Conservation (phyloP, 1,284 basidiomycete species). For the Sporisorium exsertum region DNA sequence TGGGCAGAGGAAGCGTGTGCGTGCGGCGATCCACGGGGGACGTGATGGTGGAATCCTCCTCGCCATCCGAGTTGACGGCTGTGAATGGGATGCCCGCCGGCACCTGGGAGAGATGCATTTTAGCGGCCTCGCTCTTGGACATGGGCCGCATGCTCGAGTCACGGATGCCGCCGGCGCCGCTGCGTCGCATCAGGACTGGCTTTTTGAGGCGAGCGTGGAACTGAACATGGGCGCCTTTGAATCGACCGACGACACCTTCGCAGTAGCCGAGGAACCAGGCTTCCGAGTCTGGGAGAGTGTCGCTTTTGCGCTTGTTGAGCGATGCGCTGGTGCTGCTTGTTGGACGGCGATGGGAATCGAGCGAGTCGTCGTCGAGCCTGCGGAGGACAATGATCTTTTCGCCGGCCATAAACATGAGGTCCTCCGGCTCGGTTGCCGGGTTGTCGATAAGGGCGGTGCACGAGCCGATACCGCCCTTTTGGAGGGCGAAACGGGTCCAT, state of each 20-base stretch:
- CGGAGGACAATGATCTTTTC: conserved; percentile 66
- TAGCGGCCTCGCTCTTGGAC: conserved; percentile 57
- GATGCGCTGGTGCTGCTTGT: conserved; percentile 32
- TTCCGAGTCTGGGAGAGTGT: conserved; percentile 27
- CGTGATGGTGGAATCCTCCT: conserved; percentile 34
- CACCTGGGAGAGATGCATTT: conserved; percentile 53
- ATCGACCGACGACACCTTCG: conserved; percentile 89
- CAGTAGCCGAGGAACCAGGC: conserved; percentile 76
- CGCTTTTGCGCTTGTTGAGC: conserved; percentile 15
- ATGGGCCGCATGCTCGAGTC: conserved; percentile 61
- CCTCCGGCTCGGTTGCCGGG: conserved; percentile 60
- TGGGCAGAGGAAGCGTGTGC: conserved; percentile 17
- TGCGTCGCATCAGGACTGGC: conserved; percentile 73
- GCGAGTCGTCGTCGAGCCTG: conserved; percentile 54
- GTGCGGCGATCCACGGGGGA: conserved; percentile 25
- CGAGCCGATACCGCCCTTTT: conserved; percentile 67
- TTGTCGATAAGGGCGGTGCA: conserved; percentile 65
- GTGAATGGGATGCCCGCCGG: conserved; percentile 59
- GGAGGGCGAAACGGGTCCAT: conserved; percentile 68
- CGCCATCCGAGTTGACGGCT: conserved; percentile 60
- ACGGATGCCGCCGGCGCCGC: conserved; percentile 54
- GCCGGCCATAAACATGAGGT: conserved; percentile 67
- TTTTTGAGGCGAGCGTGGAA: conserved; percentile 83
- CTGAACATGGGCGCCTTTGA: conserved; percentile 77
- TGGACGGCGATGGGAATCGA: conserved; percentile 22